Conservation (phyloP, 352 stramenopile genomes). For the Phytopythium helicoides region DNA sequence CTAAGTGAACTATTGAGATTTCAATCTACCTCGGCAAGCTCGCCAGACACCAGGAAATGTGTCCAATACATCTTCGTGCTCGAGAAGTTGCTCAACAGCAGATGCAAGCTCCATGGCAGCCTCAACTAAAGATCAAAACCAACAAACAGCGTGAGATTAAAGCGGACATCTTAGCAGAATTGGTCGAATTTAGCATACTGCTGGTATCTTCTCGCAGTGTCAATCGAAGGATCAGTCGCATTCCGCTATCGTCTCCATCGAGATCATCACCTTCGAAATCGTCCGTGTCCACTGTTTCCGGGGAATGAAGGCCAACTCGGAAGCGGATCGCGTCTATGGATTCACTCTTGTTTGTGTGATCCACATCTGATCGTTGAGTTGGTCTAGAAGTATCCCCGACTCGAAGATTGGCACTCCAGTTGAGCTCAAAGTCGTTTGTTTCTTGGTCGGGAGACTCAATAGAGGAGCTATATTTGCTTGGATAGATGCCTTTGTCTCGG, state of each 20-base stretch:
- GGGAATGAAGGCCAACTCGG: slow-evolving; percentile 29
- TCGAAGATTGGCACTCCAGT: slow-evolving; percentile 28
- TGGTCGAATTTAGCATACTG: slow-evolving; percentile 10
- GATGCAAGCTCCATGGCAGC: slow-evolving; percentile 49
- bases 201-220: slow-evolving; percentile 30
- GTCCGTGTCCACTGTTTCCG: slow-evolving; percentile 7
- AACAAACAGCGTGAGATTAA: not conserved
- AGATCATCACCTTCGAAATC: slow-evolving; percentile 7
- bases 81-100: slow-evolving; percentile 34
- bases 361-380: not conserved
- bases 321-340: slow-evolving; percentile 32
- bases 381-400: slow-evolving; percentile 12
- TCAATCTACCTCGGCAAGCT: slow-evolving; percentile 36
- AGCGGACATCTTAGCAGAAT: not conserved
- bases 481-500: too few relatives aligned
- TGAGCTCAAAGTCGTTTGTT: slow-evolving; percentile 32
- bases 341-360: not conserved
- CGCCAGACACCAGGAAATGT: slow-evolving; percentile 29
- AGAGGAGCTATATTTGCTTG: too few relatives aligned
- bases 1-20: too few relatives aligned
- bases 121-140: slow-evolving; percentile 13
- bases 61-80: slow-evolving; percentile 32
- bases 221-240: slow-evolving; percentile 27
- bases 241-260: slow-evolving; percentile 13
- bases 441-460: not conserved